These are phyloP conservation scores for Kwoniella heveanensis DNA, from an alignment of 768 basidiomycete species.

Conservation along the genomic window DNA sequence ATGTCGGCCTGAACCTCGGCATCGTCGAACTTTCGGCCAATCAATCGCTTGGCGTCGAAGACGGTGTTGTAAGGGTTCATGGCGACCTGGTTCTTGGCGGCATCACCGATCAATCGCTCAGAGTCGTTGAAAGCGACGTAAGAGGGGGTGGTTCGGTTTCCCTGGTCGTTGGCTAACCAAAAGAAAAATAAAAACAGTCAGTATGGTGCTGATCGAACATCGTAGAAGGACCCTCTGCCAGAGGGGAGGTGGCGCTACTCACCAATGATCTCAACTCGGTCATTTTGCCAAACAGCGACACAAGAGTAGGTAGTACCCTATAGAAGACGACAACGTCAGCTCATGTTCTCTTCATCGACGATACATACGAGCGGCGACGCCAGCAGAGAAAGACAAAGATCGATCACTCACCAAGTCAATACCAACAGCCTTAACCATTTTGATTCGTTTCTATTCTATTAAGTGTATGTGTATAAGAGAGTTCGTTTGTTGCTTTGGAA, in stretches of 20 bases:
- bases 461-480: slow-evolving; percentile 3
- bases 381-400: slow-evolving; percentile 54
- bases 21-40: slow-evolving; percentile 65
- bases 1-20: slow-evolving; percentile 61
- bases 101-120: slow-evolving; percentile 98
- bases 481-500: neutral
- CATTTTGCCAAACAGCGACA: slow-evolving; percentile 99
- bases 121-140: slow-evolving; percentile 93
- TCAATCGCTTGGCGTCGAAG: slow-evolving; percentile 97
- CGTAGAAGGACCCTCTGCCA: neutral
- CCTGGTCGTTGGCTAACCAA: slow-evolving; percentile 59
- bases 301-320: slow-evolving; percentile 95
- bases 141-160: slow-evolving; percentile 88
- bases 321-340: slow-evolving; percentile 9
- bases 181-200: slow-evolving; percentile 6
- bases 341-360: no score
- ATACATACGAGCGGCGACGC: neutral
- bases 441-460: slow-evolving; percentile 14
- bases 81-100: slow-evolving; percentile 92
- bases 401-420: slow-evolving; percentile 57
- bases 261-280: slow-evolving; percentile 95
- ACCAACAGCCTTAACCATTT: slow-evolving; percentile 56
- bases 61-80: slow-evolving; percentile 98
- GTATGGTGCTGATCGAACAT: neutral
- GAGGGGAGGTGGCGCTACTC: slow-evolving; percentile 24